Conservation (phyloP, 2,329 filamentous ascomycete species). For the Cercospora sp. region DNA sequence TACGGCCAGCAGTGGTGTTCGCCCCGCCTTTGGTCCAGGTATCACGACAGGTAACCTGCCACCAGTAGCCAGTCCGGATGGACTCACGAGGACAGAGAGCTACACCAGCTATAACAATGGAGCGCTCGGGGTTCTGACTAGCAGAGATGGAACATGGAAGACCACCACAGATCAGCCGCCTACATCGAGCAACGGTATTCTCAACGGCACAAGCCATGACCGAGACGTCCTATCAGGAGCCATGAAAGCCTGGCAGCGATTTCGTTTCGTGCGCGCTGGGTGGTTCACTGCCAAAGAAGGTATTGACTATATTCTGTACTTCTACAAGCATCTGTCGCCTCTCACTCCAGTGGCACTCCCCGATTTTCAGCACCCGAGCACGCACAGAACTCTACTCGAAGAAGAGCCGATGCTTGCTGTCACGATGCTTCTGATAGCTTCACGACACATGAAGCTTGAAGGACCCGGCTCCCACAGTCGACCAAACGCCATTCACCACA, state of each 20-base stretch:
- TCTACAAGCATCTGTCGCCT: constrained; percentile 87
- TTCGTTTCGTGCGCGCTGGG: constrained; percentile 91
- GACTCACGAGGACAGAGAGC: constrained; percentile 17
- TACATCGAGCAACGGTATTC: constrained; percentile 16
- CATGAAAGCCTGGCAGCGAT: constrained; percentile 82
- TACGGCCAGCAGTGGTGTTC: constrained; percentile 34
- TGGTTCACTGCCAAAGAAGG: constrained; percentile 96
- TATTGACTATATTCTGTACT: constrained; percentile 92
- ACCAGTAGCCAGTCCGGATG: constrained; percentile 29
- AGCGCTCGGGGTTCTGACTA: constrained; percentile 24
- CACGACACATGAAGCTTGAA: constrained; percentile 77
- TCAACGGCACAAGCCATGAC: constrained; percentile 36
- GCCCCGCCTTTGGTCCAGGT: constrained; percentile 29
- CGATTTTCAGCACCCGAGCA: constrained; percentile 79
- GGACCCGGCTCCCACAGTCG: constrained; percentile 80
- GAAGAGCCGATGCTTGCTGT: constrained; percentile 93
- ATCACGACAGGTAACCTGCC: constrained; percentile 27
- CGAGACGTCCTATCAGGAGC: constrained; percentile 58
- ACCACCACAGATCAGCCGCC: constrained; percentile 29
- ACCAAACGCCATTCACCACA: constrained; percentile 88
- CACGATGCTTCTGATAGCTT: constrained; percentile 86
- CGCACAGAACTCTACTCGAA: constrained; percentile 75
- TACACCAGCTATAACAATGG: constrained; percentile 26
- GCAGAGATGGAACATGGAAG: constrained; percentile 30
- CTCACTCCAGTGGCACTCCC: constrained; percentile 92